Base-by-base conservation (phyloP, 331 rosid genomes). In the Pyracantha coccinea region DNA sequence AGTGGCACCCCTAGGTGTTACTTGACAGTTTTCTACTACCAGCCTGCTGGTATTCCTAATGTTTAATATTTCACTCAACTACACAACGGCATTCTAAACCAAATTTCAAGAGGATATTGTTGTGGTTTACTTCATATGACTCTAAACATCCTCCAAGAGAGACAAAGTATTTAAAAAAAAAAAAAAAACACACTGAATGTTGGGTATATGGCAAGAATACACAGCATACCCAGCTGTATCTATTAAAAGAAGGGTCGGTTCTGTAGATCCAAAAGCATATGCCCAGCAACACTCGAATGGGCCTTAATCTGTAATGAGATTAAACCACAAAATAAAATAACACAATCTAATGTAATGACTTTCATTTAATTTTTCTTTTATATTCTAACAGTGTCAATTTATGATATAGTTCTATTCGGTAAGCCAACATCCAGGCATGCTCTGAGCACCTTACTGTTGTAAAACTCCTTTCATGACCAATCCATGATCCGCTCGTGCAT, bases 381-480 rank as follows among this genome's bases (percentile, higher is more conserved):
- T 29, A 7, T 45, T 35, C 20, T 55, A 55, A 65, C 69, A 72
- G 28, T 2, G 66, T 72, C 28, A 55, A 69, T 67, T 72, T 73
- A 44, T 66, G 54, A 75, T 45, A 77, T 52, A 52, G 47, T 62
- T 62, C 45, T 68, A 75, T 21, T 52, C 2, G 21, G 57, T 52
- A 52, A 52, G 57, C 57, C 21, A 52, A 19, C 21, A 52, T 52
- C 57, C 57, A 23, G 77, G 68, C 79, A 66, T 52, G 72, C 47
- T 76, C 63, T 58, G 73, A 76, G 80, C 83, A 95, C 97, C 99
- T 95, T 92, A 80, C 89, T 90, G 84, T 86, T 83, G 91, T 95
- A 95, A 79, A 95, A 97, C 84, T 95, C 99, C 80, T 88, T 85
- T 57, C 97, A 95, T 69, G 99, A 95, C 99, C 97, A 95, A 76